phyloP scores from a whole-genome alignment of 2,329 filamentous ascomycete genomes.

The Xylariaceae sp. region DNA sequence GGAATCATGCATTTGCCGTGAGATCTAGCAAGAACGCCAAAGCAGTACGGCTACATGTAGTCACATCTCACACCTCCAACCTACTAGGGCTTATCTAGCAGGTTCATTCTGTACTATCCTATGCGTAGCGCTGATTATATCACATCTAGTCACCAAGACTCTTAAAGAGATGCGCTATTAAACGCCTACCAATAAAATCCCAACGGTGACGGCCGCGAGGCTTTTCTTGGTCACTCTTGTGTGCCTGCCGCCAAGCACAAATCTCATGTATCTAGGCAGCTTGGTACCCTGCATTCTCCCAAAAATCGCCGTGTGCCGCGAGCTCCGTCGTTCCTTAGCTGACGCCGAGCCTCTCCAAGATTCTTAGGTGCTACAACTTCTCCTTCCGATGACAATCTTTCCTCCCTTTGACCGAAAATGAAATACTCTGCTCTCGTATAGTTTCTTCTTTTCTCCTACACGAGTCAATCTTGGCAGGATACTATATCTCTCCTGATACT shows the following conservation, averaged over 20 bases:
- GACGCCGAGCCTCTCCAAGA: conserved; percentile 11
- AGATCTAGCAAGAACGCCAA: conserved; percentile 6
- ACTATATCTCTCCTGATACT: too few species aligned
- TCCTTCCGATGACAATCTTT: neutral
- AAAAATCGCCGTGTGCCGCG: conserved; percentile 16
- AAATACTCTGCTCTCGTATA: neutral
- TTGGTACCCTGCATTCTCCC: conserved; percentile 24
- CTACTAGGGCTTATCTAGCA: conserved; percentile 20
- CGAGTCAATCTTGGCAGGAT: too few species aligned
- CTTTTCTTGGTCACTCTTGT: conserved; percentile 9
- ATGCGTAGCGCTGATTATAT: conserved; percentile 9
- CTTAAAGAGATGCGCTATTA: conserved; percentile 26
- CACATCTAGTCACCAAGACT: conserved; percentile 6
- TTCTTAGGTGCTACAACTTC: conserved; percentile 1
- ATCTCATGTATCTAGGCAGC: conserved; percentile 27
- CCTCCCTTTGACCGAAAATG: conserved; percentile 21
- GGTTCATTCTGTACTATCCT: conserved; percentile 7
- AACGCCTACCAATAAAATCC: conserved; percentile 18
- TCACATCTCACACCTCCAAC: neutral
- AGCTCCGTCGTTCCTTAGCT: conserved; percentile 10
- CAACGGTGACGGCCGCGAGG: conserved; percentile 5
- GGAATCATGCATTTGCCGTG: conserved; percentile 18
- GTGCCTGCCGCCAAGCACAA: conserved; percentile 26
- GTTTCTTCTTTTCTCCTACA: neutral
- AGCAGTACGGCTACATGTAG: conserved; percentile 3